Evolutionary conservation across 2,329 filamentous ascomycete genomes (phyloP).

Genomic region (Grosmannia huntii): DNA sequence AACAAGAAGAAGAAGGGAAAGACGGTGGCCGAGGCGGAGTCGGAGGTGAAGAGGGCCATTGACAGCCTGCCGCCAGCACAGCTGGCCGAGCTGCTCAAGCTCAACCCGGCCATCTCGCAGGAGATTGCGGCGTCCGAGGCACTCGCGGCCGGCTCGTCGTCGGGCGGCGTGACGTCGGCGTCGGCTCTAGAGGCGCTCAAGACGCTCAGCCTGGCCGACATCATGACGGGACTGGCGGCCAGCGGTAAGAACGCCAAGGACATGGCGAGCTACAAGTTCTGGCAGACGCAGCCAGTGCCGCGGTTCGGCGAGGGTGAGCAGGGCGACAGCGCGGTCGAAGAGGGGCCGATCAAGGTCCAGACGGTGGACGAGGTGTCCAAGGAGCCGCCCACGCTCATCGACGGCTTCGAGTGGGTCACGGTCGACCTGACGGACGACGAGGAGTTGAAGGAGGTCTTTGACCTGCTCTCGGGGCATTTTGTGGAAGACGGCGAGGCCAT

Average conservation of each 20-base stretch:
- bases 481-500: conserved; percentile 95
- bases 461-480: conserved; percentile 84
- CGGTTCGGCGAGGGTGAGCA: conserved; percentile 50
- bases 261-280: conserved; percentile 97
- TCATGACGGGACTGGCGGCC: conserved; percentile 62
- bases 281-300: conserved; percentile 92
- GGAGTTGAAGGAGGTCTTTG: conserved; percentile 80
- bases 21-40: conserved; percentile 22
- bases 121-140: conserved; percentile 28
- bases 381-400: conserved; percentile 60
- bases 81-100: conserved; percentile 52
- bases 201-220: conserved; percentile 54
- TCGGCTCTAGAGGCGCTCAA: conserved; percentile 41
- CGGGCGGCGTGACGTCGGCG: conserved; percentile 10
- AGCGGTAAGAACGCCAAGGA: conserved; percentile 86
- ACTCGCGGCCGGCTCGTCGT: conserved; percentile 8
- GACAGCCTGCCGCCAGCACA: conserved; percentile 42
- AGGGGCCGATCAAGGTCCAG: conserved; percentile 76
- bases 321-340: conserved; percentile 36
- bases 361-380: conserved; percentile 67
- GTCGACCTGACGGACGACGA: conserved; percentile 70
- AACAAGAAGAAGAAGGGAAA: conserved; percentile 25
- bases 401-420: conserved; percentile 88
- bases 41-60: conserved; percentile 36
- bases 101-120: conserved; percentile 60